A percentile compares a stretch with the other conserved stretches of the same genome.
Conservation (phyloP, 495 filamentous ascomycete species). For the Geoglossum glabrum region DNA sequence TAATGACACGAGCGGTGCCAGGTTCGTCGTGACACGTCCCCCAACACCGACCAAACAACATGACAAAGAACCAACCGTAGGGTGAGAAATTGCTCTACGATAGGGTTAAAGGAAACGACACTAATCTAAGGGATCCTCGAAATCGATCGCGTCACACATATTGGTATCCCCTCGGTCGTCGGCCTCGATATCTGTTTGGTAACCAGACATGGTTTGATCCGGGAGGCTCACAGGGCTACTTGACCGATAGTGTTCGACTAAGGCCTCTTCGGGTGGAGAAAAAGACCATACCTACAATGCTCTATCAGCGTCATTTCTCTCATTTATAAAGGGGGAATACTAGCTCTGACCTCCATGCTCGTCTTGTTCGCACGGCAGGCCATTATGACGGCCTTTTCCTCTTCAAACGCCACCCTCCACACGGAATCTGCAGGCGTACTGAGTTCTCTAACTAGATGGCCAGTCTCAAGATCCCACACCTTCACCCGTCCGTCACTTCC, state of each 20-base stretch:
- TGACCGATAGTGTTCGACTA: conserved; percentile 1
- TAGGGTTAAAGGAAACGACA: background rate
- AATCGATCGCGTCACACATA: conserved; percentile 3
- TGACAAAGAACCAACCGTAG: background rate
- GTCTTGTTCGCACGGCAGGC: conserved; percentile 64
- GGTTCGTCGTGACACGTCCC: background rate
- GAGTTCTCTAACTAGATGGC: conserved; percentile 75
- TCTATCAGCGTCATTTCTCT: background rate
- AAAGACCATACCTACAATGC: conserved; percentile 7
- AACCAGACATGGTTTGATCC: conserved; percentile 2
- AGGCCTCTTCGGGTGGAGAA: conserved; percentile 6
- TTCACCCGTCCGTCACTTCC: conserved; percentile 93
- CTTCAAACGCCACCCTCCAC: conserved; percentile 94
- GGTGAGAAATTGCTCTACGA: background rate
- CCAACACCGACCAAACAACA: background rate
- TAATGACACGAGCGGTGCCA: background rate
- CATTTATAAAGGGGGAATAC: background rate
- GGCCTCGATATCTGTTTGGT: conserved; percentile 2
- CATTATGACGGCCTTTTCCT: conserved; percentile 94
- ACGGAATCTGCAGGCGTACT: conserved; percentile 80
- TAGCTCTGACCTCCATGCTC: conserved; percentile 77
- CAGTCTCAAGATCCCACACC: conserved; percentile 87
- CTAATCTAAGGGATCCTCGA: background rate
- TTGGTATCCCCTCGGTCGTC: conserved; percentile 3
- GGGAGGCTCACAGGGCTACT: conserved; percentile 4